Conservation (phyloP, 768 basidiomycete species). For the Mycena polygramma region DNA sequence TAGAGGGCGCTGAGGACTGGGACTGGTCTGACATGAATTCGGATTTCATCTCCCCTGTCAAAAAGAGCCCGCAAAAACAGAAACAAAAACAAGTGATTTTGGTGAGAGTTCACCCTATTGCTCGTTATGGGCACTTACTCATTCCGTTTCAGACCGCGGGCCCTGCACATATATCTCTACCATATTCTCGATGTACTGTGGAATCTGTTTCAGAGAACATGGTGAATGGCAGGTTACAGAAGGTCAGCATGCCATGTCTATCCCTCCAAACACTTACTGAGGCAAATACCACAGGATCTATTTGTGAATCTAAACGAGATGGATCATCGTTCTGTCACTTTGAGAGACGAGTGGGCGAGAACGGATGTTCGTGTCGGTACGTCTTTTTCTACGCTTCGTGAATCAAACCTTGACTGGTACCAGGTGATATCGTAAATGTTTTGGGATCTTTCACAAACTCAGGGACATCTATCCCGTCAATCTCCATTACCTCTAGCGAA, state of each 20-base stretch:
- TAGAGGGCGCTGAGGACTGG: slow-evolving; percentile 80
- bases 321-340: slow-evolving; percentile 62
- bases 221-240: slow-evolving; percentile 50
- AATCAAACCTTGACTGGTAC: background rate
- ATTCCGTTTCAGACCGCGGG: slow-evolving; percentile 23
- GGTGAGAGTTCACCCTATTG: slow-evolving; percentile 13
- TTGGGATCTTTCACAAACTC: slow-evolving; percentile 62
- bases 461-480: slow-evolving; percentile 51
- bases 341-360: slow-evolving; percentile 85
- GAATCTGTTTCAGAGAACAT: slow-evolving; percentile 56
- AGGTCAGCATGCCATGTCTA: slow-evolving; percentile 50
- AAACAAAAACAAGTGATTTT: slow-evolving; percentile 25
- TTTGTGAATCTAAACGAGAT: slow-evolving; percentile 65
- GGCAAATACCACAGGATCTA: slow-evolving; percentile 16
- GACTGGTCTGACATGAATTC: slow-evolving; percentile 73
- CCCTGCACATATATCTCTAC: slow-evolving; percentile 41
- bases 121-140: slow-evolving; percentile 6
- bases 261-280: background rate
- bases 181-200: slow-evolving; percentile 71
- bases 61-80: slow-evolving; percentile 45
- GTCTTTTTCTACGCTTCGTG: slow-evolving; percentile 28
- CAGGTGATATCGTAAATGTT: slow-evolving; percentile 87
- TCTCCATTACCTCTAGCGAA: slow-evolving; percentile 70
- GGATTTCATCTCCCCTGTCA: slow-evolving; percentile 66
- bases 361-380: slow-evolving; percentile 73